A percentile compares a stretch with the other conserved stretches of the same genome.
Conservation (phyloP, 441 rosid species). For the Euphorbia celastroides region DNA sequence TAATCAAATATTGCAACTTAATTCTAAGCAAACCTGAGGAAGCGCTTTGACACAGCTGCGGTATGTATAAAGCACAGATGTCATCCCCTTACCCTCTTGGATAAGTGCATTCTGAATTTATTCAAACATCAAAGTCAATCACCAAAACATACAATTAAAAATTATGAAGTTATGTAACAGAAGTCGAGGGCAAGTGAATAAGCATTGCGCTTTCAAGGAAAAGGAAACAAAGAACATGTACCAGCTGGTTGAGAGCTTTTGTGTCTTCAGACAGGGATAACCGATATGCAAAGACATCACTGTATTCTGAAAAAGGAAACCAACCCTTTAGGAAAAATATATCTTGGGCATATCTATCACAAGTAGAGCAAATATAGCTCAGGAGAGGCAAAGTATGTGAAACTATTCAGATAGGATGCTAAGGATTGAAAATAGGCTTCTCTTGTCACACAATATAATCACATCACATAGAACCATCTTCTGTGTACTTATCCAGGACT, state of each 20-base stretch:
- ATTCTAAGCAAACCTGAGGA: conserved; percentile 71
- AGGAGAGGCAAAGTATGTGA: background rate
- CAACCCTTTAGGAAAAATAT: conserved; percentile 1
- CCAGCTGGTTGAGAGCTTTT: conserved; percentile 97
- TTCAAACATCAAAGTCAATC: conserved; percentile 18
- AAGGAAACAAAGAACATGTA: conserved; percentile 28
- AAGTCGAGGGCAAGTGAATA: background rate
- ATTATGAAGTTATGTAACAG: conserved; percentile 5
- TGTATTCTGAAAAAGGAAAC: conserved; percentile 51
- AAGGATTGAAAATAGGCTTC: background rate
- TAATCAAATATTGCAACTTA: conserved; percentile 19
- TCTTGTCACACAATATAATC: background rate
- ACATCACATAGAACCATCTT: background rate
- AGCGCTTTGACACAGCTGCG: conserved; percentile 99
- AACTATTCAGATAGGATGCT: background rate
- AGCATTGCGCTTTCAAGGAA: background rate
- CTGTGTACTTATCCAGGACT: background rate
- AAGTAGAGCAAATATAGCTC: background rate
- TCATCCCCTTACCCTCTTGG: conserved; percentile 98
- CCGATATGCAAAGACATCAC: conserved; percentile 90
- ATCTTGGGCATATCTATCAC: conserved; percentile 6
- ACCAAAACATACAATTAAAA: background rate
- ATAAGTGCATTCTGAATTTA: conserved; percentile 70
- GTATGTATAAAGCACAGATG: conserved; percentile 92
- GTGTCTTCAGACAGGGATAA: conserved; percentile 96